A percentile compares a stretch with the other conserved stretches of the same genome.
Evolutionary conservation across 352 stramenopile species (phyloP).

Genomic region (Phytophthora pseudosyringae): DNA sequence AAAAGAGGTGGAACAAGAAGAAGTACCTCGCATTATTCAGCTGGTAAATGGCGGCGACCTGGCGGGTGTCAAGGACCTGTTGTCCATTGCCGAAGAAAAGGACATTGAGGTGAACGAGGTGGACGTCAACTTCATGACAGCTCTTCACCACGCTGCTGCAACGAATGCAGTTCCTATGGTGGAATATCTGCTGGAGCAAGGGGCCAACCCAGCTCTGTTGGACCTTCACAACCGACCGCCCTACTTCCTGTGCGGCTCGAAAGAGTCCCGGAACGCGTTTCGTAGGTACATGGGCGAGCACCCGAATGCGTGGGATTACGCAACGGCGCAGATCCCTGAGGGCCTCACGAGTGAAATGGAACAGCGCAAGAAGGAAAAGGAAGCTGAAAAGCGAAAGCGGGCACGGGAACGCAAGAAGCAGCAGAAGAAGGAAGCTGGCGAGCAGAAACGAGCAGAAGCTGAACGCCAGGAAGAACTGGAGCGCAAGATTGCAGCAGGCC

Average conservation of each 20-base stretch:
- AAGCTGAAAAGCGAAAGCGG: constrained; percentile 90
- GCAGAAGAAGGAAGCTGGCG: constrained; percentile 76
- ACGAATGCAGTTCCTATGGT: constrained; percentile 54
- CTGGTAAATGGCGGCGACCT: constrained; percentile 43
- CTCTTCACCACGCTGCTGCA: constrained; percentile 73
- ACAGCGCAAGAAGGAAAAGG: constrained; percentile 84
- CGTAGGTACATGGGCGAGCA: constrained; percentile 86
- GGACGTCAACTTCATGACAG: constrained; percentile 77
- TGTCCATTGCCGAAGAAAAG: constrained; percentile 29
- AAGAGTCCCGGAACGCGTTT: constrained; percentile 93
- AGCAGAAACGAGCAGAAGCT: constrained; percentile 77
- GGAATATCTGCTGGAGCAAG: constrained; percentile 78
- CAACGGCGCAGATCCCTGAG: constrained; percentile 71
- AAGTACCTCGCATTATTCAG: constrained; percentile 52
- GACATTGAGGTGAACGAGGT: constrained; percentile 57
- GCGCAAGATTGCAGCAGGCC: constrained; percentile 76
- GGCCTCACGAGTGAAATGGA: constrained; percentile 83
- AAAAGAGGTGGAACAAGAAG: constrained; percentile 26
- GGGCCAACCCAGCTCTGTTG: constrained; percentile 85
- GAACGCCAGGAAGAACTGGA: constrained; percentile 62
- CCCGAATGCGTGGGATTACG: constrained; percentile 85
- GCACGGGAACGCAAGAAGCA: constrained; percentile 93
- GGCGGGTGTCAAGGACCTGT: constrained; percentile 46
- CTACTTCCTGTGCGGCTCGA: constrained; percentile 90
- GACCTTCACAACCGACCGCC: constrained; percentile 83